phyloP scores from a whole-genome alignment of 2,329 filamentous ascomycete genomes.

The Claviceps sp. region DNA sequence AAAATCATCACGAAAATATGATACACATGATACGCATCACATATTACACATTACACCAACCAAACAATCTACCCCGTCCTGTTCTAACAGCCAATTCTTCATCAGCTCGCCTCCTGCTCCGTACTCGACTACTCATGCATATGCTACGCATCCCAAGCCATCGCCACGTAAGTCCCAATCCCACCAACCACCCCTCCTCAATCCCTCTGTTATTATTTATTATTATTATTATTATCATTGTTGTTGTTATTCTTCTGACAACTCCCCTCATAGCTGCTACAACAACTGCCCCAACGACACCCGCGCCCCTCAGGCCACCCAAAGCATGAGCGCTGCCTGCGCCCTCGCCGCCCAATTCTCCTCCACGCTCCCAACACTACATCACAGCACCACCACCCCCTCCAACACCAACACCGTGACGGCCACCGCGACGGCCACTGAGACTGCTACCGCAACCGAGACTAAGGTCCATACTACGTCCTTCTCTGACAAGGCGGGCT shows the following conservation, averaged over 20 bases:
- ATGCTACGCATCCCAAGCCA: conserved; percentile 29
- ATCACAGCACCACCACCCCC: conserved; percentile 8
- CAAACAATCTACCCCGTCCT: too few relatives aligned
- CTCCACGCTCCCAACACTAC: conserved; percentile 11
- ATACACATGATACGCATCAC: too few relatives aligned
- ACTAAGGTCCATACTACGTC: conserved; percentile 10
- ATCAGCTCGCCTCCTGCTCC: conserved; percentile 23
- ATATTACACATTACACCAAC: too few relatives aligned
- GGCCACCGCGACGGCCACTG: conserved; percentile 5
- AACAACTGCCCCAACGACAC: conserved; percentile 42
- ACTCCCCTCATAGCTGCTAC: conserved; percentile 28
- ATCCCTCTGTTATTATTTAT: too few relatives aligned
- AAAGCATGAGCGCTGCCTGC: conserved; percentile 31
- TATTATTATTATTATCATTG: too few relatives aligned
- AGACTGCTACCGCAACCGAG: conserved; percentile 8
- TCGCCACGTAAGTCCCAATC: conserved; percentile 29
- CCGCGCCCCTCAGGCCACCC: conserved; percentile 19
- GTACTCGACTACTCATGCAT: conserved; percentile 31
- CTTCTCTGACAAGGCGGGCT: conserved; percentile 1
- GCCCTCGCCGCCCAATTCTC: conserved; percentile 30
- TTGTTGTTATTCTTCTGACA: too few relatives aligned
- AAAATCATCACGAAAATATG: too few relatives aligned
- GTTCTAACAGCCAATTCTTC: too few relatives aligned
- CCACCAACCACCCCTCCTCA: not conserved
- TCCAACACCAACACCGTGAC: conserved; percentile 1